Conservation (phyloP, 2,329 filamentous ascomycete genomes). For the Phaeomoniella chlamydospora region DNA sequence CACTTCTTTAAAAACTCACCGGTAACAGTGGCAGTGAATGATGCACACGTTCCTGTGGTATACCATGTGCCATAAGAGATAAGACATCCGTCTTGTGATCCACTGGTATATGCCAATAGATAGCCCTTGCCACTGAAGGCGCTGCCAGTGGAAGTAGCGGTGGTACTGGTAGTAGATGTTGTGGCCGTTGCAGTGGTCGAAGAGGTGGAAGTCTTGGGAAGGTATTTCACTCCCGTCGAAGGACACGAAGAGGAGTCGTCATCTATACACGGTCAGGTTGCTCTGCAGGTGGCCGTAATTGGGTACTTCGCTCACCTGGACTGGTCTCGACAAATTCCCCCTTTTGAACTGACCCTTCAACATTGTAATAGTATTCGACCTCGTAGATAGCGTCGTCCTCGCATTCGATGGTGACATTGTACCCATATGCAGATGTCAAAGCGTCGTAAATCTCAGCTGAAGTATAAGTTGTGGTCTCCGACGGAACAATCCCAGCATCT, state of each 20-base stretch:
- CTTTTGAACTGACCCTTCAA: not conserved
- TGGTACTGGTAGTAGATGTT: conserved; percentile 7
- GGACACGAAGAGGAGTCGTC: conserved; percentile 36
- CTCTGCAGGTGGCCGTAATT: too few relatives aligned
- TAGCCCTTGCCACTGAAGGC: conserved; percentile 46
- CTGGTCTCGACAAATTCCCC: conserved; percentile 8
- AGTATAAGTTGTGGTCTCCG: conserved; percentile 40
- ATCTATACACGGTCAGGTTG: too few relatives aligned
- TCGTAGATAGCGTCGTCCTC: not conserved
- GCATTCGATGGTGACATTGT: conserved; percentile 30
- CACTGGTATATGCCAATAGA: conserved; percentile 34
- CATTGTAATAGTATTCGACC: not conserved
- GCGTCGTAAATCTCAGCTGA: conserved; percentile 43
- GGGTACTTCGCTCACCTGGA: too few relatives aligned
- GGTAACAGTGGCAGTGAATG: conserved; percentile 29
- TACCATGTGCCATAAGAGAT: conserved; percentile 57
- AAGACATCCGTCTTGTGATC: conserved; percentile 39
- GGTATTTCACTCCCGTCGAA: conserved; percentile 46
- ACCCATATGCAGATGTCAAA: conserved; percentile 38
- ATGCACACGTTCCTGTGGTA: conserved; percentile 51
- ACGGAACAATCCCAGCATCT: conserved; percentile 45
- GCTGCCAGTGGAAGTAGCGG: conserved; percentile 14
- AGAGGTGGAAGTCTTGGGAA: conserved; percentile 33
- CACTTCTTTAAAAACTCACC: too few relatives aligned
- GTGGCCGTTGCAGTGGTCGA: conserved; percentile 6